Base-by-base conservation (phyloP, 345 rosid genomes). In the Eucalyptus polybractea region DNA sequence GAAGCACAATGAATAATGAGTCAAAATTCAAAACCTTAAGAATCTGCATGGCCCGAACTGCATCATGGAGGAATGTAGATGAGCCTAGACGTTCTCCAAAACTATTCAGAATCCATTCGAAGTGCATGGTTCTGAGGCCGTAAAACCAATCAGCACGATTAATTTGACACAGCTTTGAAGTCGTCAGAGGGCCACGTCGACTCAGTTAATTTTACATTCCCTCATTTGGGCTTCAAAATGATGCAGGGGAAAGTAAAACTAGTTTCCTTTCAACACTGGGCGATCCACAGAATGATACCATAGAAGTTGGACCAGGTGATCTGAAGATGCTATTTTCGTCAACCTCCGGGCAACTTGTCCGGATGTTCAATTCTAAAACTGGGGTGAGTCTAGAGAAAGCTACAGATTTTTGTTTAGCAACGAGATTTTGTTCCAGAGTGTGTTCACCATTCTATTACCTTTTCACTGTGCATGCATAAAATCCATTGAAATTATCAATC, bases 251-350 rank as follows among this genome's bases (percentile, higher is more conserved):
- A 86, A 88, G 58, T 87, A 91, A 86, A 72, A 51, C 60, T 31
- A 90, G 88, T 58, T 47, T 62, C 54, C 27, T 89, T 89, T 83
- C 92, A 14, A 81, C 44, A 5, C 83, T n/a, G 45, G 89, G 88
- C 69, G 45, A 81, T 91, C 89, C 92, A 49, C 89, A 80, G 88
- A 90, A 89, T 22, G 94, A 93, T 10, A 91, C 91, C 47, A 88
- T 92, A 92, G 98, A 96, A 90, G 91, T 97, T 86, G 98, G 98
- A 88, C 92, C 94, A n/a, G 98, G 97, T 88, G 93, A 93, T 92
- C 89, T 97, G 86, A 97, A 96, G 93, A 92, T 97, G 93, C 86
- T 88, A 40, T 95, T 94, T 93, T 95, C 99, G 49, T 87, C 90
- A n/a, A 90, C 92, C 91, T 93, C 98, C 40, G 96, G 99, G 88